Base-by-base conservation (phyloP, 2,329 filamentous ascomycete species). In the Exophiala dermatitidis region DNA sequence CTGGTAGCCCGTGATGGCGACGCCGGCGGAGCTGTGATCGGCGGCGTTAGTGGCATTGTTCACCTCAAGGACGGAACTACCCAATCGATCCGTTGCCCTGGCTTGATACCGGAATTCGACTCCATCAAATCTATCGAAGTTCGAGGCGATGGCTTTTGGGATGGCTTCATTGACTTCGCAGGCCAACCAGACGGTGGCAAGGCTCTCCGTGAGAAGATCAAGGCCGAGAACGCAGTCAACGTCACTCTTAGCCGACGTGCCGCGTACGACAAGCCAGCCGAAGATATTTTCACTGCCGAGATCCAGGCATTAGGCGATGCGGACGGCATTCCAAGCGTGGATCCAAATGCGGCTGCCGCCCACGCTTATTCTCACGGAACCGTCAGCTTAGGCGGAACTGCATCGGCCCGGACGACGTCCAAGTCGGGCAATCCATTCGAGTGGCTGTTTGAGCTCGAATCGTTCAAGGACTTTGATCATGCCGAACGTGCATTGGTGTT, bases 1-100 rank as follows among this genome's bases (percentile, higher is more conserved):
- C 79, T 98, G 0, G 82, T 98, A 0, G 81, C 88, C 12, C 87
- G 91, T 57, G 93, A 98, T 62, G 80, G 93, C 2, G 84, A 93
- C 54, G 95, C 88, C 0, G 83, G 85, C 38, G 83, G 89, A 41
- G 86, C 90, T 0, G 81, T 95, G 46, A 80, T 83, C 5, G 79
- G 90, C 1, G 82, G 87, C 0, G 76, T 95, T 43, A 55, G 48
- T n/a, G 61, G 47, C 2, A 77, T 77, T 3, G 77, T 95, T 51
- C 77, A 74, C 6, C 75, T 88, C 56, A 79, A 71, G 48, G 60
- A 69, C 58, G 69, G 72, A 38, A 54, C 64, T 49, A 57, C 61
- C 46, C 49, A 63, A 53, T 64, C 61, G 10, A 62, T 77, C 45
- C 70, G 69, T 4, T 77, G 80, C 1, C 82, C 82, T 0, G 82